Percentiles rank a stretch among this genome's conserved stretches.
Conservation (phyloP, 495 filamentous ascomycete species). For the Neurospora hispaniola region DNA sequence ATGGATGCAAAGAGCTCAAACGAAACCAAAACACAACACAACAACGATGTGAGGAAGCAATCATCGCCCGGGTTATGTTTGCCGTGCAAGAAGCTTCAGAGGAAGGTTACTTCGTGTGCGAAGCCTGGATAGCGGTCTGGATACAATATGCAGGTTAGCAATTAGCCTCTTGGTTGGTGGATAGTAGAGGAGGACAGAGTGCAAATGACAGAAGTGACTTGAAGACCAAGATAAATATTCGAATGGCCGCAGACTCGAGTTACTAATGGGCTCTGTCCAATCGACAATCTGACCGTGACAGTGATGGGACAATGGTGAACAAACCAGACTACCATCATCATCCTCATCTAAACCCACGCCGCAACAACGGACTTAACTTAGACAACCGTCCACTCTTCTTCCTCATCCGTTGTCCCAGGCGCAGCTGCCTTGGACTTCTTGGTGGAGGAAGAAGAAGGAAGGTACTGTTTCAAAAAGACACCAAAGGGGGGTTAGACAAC, state of each 20-base stretch:
- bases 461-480: background rate
- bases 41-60: background rate
- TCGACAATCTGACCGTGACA: too few relatives aligned
- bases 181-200: too few relatives aligned
- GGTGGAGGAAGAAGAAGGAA: background rate
- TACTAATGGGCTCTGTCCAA: too few relatives aligned
- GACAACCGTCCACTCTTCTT: background rate
- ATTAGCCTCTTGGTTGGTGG: background rate
- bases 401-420: background rate
- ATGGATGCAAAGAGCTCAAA: background rate
- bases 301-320: too few relatives aligned
- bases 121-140: background rate
- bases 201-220: too few relatives aligned
- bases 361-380: background rate
- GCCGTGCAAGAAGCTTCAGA: background rate
- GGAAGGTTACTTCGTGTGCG: background rate
- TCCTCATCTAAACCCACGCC: too few relatives aligned
- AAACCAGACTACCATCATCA: too few relatives aligned
- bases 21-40: background rate
- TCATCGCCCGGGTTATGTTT: background rate
- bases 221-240: too few relatives aligned
- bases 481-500: background rate
- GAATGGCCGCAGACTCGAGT: too few relatives aligned
- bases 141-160: background rate
- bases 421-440: background rate